Conservation (phyloP, 768 basidiomycete species). For the Coprinopsis sp. region DNA sequence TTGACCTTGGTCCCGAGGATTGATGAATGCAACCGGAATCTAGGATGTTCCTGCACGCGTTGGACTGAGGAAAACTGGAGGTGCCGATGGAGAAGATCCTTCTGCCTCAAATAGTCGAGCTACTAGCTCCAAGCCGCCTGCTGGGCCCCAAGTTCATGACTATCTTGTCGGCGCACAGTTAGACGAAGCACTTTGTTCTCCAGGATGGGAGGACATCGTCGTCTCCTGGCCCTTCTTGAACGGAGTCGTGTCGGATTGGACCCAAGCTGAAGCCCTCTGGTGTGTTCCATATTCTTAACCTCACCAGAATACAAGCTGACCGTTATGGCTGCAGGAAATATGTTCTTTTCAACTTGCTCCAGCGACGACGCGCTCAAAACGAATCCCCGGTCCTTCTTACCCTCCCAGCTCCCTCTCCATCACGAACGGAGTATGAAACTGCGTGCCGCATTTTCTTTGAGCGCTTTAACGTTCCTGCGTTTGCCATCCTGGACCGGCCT, state of each 20-base stretch:
- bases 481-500: conserved; percentile 77
- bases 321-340: conserved; percentile 61
- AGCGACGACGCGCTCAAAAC: conserved; percentile 77
- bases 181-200: conserved; percentile 72
- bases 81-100: conserved; percentile 21
- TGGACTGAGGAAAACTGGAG: conserved; percentile 55
- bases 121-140: conserved; percentile 14
- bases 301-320: background rate
- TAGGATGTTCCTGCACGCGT: conserved; percentile 82
- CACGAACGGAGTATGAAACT: conserved; percentile 63
- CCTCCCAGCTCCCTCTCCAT: conserved; percentile 52
- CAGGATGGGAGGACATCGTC: conserved; percentile 65
- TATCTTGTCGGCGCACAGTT: conserved; percentile 80
- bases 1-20: background rate
- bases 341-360: conserved; percentile 68
- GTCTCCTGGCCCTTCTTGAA: conserved; percentile 82
- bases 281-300: conserved; percentile 31
- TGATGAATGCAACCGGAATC: conserved; percentile 7
- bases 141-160: conserved; percentile 55
- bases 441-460: conserved; percentile 88
- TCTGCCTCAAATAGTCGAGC: conserved; percentile 4
- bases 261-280: conserved; percentile 88
- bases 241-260: conserved; percentile 71
- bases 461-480: conserved; percentile 83
- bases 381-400: conserved; percentile 83